Evolutionary conservation across 75 land plant species (phyloP).

Genomic region (Pseudotsuga menziesii): DNA sequence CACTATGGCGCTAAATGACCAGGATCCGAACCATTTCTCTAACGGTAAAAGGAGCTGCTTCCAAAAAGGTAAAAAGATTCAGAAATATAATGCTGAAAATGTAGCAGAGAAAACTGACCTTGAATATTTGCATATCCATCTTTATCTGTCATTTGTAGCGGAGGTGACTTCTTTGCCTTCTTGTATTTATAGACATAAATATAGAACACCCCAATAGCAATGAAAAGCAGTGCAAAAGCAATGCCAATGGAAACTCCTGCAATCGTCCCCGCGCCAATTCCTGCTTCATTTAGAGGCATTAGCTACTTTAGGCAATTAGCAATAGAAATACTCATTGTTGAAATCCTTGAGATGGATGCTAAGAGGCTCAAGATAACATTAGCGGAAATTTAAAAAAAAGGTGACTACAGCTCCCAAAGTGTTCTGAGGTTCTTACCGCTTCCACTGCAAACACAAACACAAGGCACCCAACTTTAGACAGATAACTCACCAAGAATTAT

Average conservation of each 20-base stretch:
- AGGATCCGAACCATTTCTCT: too few relatives aligned
- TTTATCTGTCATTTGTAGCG: slow-evolving; percentile 15
- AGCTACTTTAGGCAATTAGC: too few relatives aligned
- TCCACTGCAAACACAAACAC: slow-evolving; percentile 9
- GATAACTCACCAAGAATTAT: not conserved
- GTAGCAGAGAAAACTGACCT: not conserved
- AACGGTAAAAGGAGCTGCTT: too few relatives aligned
- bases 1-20: too few relatives aligned
- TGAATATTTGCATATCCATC: not conserved
- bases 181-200: slow-evolving; percentile 19
- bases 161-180: slow-evolving; percentile 13
- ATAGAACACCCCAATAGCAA: slow-evolving; percentile 21
- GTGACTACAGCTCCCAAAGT: too few relatives aligned
- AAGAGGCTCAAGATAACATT: too few relatives aligned
- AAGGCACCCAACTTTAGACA: slow-evolving; percentile 4
- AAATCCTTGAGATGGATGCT: too few relatives aligned
- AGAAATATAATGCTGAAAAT: too few relatives aligned
- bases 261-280: slow-evolving; percentile 35
- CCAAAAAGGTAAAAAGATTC: too few relatives aligned
- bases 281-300: slow-evolving; percentile 23
- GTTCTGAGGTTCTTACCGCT: not conserved
- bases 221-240: slow-evolving; percentile 17
- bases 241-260: slow-evolving; percentile 47
- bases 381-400: too few relatives aligned
- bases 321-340: too few relatives aligned